Conservation (phyloP, 805 yeast species). For the Suhomyces sp. region DNA sequence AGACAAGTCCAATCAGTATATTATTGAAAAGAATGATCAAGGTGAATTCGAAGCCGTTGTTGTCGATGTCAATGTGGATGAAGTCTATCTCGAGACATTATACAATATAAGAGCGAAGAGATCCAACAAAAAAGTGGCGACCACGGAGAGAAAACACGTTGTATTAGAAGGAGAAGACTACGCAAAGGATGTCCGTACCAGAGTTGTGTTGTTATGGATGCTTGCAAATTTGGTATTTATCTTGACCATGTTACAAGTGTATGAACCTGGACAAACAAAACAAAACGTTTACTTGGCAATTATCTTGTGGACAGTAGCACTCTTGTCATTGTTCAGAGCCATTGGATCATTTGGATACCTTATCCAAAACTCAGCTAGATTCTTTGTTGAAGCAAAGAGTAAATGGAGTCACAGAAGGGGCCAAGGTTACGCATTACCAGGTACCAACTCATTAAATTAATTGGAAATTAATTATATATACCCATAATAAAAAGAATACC, state of each 20-base stretch:
- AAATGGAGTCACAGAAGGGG: slow-evolving; percentile 41
- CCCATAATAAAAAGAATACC: too few species aligned
- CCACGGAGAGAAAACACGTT: slow-evolving; percentile 31
- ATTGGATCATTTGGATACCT: slow-evolving; percentile 76
- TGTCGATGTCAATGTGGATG: slow-evolving; percentile 80
- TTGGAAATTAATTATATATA: slow-evolving; percentile 1
- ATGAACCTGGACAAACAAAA: slow-evolving; percentile 57
- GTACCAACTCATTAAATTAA: slow-evolving; percentile 33
- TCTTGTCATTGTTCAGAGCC: slow-evolving; percentile 77
- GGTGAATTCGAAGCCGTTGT: slow-evolving; percentile 81
- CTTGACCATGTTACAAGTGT: slow-evolving; percentile 86
- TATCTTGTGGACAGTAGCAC: slow-evolving; percentile 91
- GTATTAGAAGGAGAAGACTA: slow-evolving; percentile 68
- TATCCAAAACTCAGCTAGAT: slow-evolving; percentile 36
- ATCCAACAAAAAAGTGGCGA: slow-evolving; percentile 50
- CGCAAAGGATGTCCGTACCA: slow-evolving; percentile 90
- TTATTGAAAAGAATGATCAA: slow-evolving; percentile 72
- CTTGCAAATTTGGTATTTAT: slow-evolving; percentile 75
- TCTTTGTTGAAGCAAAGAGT: slow-evolving; percentile 37
- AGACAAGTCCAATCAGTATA: slow-evolving; percentile 74
- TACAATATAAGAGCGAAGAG: slow-evolving; percentile 71
- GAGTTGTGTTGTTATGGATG: slow-evolving; percentile 96
- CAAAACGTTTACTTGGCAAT: slow-evolving; percentile 73
- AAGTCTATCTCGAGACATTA: slow-evolving; percentile 73
- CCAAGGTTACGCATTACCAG: slow-evolving; percentile 36